Evolutionary conservation across 805 yeast genomes (phyloP), one percentile per base, ranked within the genome.

Genomic region (Grigorovia yakushimaensis): DNA sequence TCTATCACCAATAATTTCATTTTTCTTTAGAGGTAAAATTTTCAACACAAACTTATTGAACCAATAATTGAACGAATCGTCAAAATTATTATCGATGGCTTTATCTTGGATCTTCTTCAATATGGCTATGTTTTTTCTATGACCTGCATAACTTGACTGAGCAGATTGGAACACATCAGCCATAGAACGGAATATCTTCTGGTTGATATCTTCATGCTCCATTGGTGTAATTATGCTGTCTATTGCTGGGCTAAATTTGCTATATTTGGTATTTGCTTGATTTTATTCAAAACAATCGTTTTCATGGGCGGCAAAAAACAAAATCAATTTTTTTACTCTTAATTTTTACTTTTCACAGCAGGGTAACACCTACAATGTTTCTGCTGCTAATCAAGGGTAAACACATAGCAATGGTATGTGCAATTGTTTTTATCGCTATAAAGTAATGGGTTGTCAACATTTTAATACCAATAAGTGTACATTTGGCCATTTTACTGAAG

Each of bases 111-210:
- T 67, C 41, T 75, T 73, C 57, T 74, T 76, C 58, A 88, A 59
- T 5, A 84, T 73, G 9, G 79, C 76, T 6, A 82, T 77, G 49
- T 85, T 81, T 58, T 84, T 84, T 42, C 85, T 71, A 62, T 88
- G 96, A 1, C 89, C 82, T 0, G 89, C 82, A 30, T 81, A 72
- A 1, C 86, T 73, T 20, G 66, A 52, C 58, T 88, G 97, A 0
- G 93, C 85, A 48, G 82, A 91, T 58, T 84, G 91, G 58, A 88
- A 88, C 3, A 81, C 79, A 48, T 75, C 79, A 1, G 84, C 79
- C 55, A 82, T 68, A 3, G 84, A 78, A 10, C 51, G 47, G 36
- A 68, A 67, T 23, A 78, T 64, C 48, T 69, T 73, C 10, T 55
- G 49, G 44, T 60, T 58, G 15, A 56, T 54, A 45, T 59, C 63